Conservation (phyloP, 148 eudicot species). For the Rhododendron molle region DNA sequence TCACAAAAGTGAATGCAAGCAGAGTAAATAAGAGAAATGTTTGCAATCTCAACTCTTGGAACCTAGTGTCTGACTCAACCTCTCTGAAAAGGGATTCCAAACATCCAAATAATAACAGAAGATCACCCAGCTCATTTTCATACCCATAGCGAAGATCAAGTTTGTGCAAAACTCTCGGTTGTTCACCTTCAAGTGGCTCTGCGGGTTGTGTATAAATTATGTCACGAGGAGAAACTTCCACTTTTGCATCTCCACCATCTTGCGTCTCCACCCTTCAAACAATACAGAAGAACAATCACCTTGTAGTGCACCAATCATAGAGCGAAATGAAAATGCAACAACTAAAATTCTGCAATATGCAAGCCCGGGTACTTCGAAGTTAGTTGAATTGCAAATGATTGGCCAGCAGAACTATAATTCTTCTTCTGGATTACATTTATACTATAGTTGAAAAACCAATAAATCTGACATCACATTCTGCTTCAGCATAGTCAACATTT, state of each 20-base stretch:
- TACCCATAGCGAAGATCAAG: slow-evolving; percentile 99
- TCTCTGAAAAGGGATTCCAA: not conserved
- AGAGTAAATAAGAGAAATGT: not conserved
- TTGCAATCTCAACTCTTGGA: not conserved
- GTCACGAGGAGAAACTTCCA: slow-evolving; percentile 94
- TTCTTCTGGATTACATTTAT: too few species aligned
- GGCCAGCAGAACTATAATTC: not conserved
- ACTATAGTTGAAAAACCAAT: not conserved
- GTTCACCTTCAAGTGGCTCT: slow-evolving; percentile 63
- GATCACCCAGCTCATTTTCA: slow-evolving; percentile 13
- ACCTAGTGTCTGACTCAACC: not conserved
- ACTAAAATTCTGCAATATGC: not conserved
- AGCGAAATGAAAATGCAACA: not conserved
- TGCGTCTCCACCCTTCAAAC: slow-evolving; percentile 89
- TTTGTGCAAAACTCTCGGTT: slow-evolving; percentile 65
- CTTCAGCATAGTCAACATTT: not conserved
- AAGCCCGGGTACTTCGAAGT: not conserved
- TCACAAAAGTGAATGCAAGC: not conserved
- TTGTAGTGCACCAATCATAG: not conserved
- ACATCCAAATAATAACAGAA: not conserved
- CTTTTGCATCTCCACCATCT: slow-evolving; percentile 98
- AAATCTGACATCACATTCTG: not conserved
- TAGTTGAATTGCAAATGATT: not conserved
- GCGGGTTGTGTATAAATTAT: slow-evolving; percentile 79
- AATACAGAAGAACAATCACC: not conserved